Evolutionary conservation across 129 eudicot genomes (phyloP), one percentile per base, ranked within the genome.

Genomic region (Arctium minus): DNA sequence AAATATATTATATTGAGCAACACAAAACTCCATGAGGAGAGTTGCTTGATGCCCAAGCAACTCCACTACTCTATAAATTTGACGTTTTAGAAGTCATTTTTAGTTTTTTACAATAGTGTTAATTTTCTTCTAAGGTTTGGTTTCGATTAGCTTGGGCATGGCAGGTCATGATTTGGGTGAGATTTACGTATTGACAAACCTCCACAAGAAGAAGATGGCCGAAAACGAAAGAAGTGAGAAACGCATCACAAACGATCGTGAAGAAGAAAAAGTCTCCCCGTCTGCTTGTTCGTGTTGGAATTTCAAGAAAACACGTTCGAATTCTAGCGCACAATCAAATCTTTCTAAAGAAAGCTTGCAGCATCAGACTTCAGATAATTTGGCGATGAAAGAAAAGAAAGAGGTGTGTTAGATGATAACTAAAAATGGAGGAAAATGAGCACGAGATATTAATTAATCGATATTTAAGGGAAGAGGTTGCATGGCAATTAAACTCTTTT

Each of bases 101-200:
- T n/a, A n/a, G n/a, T n/a, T n/a, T n/a, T n/a, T 12, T 74, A 29
- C 65, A 74, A 15, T 10, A 74, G n/a, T 11, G 7, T 75, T 42
- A 6, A 15, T 44, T 71, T 42, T 74, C 78, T 30, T 36, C 53
- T 8, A 32, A n/a, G 29, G 48, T 3, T 76, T 32, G 42, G 17
- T 3, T 71, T 42, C 12, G 5, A 4, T 38, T 15, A 0, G 6
- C 10, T 40, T 38, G 72, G 44, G 44, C 2, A 75, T 48, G 73
- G 72, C 35, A 22, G 85, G 85, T 3, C 72, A 37, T 9, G 77
- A 56, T 15, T 53, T 74, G 69, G 77, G 81, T 44, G 40, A 69
- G 72, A 67, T 82, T 6, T 76, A 82, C 33, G 76, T 82, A 17
- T 27, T 27, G 48, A 50, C 33, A 12, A 82, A 75, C 9, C 77